These are phyloP conservation scores for Coriolopsis trogii DNA, from an alignment of 1,284 basidiomycete genomes.

Conservation along the genomic window DNA sequence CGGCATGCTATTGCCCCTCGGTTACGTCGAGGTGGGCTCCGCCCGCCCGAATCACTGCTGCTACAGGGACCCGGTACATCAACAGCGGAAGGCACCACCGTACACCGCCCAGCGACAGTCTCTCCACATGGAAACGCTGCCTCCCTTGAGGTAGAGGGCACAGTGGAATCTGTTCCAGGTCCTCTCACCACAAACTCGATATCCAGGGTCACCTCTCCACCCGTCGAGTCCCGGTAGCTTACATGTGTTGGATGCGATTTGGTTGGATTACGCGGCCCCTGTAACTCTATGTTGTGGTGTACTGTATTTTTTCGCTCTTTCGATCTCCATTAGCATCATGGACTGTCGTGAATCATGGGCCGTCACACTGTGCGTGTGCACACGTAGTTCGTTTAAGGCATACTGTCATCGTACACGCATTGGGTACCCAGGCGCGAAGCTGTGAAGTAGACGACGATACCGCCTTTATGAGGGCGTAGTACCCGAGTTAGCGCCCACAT, in stretches of 20 bases:
- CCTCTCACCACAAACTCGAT: background rate
- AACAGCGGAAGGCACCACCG: background rate
- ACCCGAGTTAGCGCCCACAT: too few species aligned
- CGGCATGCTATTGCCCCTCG: slow-evolving; percentile 41
- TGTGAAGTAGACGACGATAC: too few species aligned
- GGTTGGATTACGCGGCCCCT: background rate
- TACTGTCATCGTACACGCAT: too few species aligned
- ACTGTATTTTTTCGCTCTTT: background rate
- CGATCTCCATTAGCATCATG: background rate
- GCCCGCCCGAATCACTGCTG: slow-evolving; percentile 59
- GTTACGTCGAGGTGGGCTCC: slow-evolving; percentile 60
- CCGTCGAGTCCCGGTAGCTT: background rate
- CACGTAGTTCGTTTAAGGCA: too few species aligned
- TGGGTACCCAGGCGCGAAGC: too few species aligned
- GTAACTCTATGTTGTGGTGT: background rate
- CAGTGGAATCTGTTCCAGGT: too few species aligned
- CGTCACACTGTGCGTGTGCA: too few species aligned
- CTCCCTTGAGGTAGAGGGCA: too few species aligned
- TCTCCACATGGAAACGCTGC: too few species aligned
- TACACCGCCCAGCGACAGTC: background rate
- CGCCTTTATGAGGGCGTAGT: too few species aligned
- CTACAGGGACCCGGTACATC: slow-evolving; percentile 2
- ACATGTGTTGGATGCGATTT: background rate
- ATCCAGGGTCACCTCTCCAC: background rate
- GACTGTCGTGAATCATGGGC: too few species aligned